Base-by-base conservation (phyloP, 345 rosid genomes). In the Melastoma malabathricum region DNA sequence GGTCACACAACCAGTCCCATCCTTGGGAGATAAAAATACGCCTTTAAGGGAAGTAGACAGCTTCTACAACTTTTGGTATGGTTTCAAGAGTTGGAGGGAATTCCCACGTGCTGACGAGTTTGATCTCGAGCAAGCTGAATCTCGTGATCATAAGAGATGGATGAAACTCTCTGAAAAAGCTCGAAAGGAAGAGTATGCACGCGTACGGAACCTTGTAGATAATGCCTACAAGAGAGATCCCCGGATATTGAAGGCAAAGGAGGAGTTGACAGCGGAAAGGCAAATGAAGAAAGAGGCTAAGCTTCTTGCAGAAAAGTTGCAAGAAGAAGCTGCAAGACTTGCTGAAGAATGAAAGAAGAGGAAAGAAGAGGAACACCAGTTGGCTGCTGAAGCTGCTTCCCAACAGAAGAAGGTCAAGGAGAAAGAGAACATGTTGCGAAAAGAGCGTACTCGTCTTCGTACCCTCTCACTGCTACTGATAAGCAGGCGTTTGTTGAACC, bases 141-240 rank as follows among this genome's bases (percentile, higher is more conserved):
- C 94, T 44, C 97, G 99, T 59, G 97, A 93, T 48, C 97, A 93
- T 48, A 84, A 63, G 70, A 88, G 99, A 66, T 93, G 99, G 99
- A 88, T 93, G 95, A 88, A 80, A 59, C 79, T 76, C 6, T 55
- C 97, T 1, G 99, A 72, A 45, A 88, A 78, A 70, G 95, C 94
- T 39, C 77, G 97, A 59, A 93, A 83, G 72, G 95, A 93, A 72
- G 99, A 93, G 51, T 84, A 88, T 77, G 94, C 68, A 31, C 67
- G 99, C 17, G 61, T 93, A 16, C 85, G 95, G 15, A 48, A 78
- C 14, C 99, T 93, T 60, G 89, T 93, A 55, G 99, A 83, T 70
- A 88, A 83, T 71, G 95, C 99, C 0, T 85, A 93, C 62, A 81
- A 65, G 61, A 85, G 81, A 65, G 99, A 93, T 63, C 99, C 94